Conservation (phyloP, 2,329 filamentous ascomycete species). For the Trichoderma hamatum region DNA sequence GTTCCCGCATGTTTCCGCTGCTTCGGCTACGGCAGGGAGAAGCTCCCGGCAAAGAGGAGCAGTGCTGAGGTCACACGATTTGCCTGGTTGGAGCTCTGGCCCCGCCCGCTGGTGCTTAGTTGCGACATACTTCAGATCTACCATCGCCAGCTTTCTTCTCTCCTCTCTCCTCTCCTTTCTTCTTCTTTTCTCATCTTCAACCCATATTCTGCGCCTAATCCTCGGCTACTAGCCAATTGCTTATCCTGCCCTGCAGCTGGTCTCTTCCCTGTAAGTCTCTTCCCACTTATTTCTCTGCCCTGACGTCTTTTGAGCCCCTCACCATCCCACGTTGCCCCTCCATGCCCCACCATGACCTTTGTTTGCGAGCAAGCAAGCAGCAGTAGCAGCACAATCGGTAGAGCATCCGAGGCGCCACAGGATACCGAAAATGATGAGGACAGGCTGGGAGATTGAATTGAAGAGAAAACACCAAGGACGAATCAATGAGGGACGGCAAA, state of each 20-base stretch:
- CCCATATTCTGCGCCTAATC: neutral
- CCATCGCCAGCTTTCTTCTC: neutral
- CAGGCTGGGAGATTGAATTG: neutral
- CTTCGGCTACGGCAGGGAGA: constrained; percentile 38
- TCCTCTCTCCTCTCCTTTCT: neutral
- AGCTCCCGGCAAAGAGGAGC: constrained; percentile 34
- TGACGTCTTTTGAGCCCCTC: constrained; percentile 2
- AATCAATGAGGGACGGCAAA: neutral
- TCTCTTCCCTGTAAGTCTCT: constrained; percentile 4
- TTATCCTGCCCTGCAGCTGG: neutral
- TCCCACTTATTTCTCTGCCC: neutral
- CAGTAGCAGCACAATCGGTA: constrained; percentile 3
- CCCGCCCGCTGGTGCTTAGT: neutral
- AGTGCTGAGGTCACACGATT: constrained; percentile 21
- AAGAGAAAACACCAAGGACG: neutral
- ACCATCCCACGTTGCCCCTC: constrained; percentile 25
- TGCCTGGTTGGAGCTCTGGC: constrained; percentile 1
- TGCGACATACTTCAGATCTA: constrained; percentile 14
- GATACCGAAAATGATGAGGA: neutral
- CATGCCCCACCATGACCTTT: constrained; percentile 23
- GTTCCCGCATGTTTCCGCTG: constrained; percentile 41
- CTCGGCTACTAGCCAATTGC: constrained; percentile 1
- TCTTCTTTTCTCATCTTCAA: neutral
- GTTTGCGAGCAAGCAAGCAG: neutral
- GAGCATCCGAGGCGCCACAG: neutral